Conservation (phyloP, 2,329 filamentous ascomycete species). For the Fusarium mangiferae region DNA sequence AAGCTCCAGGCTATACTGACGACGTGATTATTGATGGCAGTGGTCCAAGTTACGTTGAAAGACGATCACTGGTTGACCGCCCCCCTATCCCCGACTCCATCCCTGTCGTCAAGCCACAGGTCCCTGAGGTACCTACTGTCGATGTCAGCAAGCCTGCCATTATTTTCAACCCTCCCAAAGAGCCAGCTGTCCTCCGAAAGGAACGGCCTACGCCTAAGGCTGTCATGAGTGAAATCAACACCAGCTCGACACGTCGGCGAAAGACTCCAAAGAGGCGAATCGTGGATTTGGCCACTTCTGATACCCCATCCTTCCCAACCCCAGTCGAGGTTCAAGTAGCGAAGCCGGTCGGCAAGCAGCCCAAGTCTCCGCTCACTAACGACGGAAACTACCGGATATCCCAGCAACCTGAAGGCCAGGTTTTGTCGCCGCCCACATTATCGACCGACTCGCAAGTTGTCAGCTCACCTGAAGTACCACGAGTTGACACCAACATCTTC, state of each 20-base stretch:
- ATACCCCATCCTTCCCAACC: conserved; percentile 48
- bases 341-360: conserved; percentile 27
- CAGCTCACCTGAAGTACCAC: conserved; percentile 39
- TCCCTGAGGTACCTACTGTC: conserved; percentile 69
- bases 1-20: conserved; percentile 87
- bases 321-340: conserved; percentile 44
- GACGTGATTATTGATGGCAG: conserved; percentile 90
- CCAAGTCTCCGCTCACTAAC: conserved; percentile 35
- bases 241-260: conserved; percentile 68
- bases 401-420: conserved; percentile 52
- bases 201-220: conserved; percentile 65
- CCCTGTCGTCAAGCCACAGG: conserved; percentile 78
- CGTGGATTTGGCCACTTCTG: conserved; percentile 69
- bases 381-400: conserved; percentile 59
- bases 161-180: conserved; percentile 62
- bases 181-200: conserved; percentile 66
- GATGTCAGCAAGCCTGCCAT: conserved; percentile 76
- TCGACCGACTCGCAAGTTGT: conserved; percentile 45
- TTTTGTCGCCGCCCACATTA: conserved; percentile 46
- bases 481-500: conserved; percentile 41
- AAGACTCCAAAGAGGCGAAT: conserved; percentile 71
- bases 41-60: conserved; percentile 85
- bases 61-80: conserved; percentile 84
- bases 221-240: conserved; percentile 67
- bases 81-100: conserved; percentile 79